Conservation (phyloP, 2,329 filamentous ascomycete genomes). For the Aureobasidium sp. region DNA sequence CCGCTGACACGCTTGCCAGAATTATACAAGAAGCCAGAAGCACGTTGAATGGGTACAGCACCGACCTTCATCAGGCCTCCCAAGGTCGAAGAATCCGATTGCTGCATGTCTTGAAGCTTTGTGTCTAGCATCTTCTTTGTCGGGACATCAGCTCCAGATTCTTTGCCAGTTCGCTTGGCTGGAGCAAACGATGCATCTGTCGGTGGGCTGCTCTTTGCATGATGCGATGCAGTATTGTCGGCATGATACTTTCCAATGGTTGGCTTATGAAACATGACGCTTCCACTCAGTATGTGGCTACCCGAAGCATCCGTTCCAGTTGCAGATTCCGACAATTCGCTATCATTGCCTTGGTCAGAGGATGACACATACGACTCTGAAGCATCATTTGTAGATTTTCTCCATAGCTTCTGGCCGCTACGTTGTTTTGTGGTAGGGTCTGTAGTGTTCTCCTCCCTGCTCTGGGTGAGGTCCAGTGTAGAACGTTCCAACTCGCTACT, state of each 20-base stretch:
- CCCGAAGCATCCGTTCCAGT: conserved; percentile 74
- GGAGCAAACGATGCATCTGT: background rate
- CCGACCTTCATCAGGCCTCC: conserved; percentile 56
- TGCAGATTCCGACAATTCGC: conserved; percentile 42
- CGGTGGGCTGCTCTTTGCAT: background rate
- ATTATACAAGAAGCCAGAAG: conserved; percentile 74
- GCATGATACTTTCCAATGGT: conserved; percentile 44
- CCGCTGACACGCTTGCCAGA: conserved; percentile 75
- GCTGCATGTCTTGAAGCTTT: background rate
- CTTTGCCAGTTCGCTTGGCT: conserved; percentile 22
- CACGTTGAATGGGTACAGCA: conserved; percentile 57
- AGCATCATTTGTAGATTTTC: conserved; percentile 47
- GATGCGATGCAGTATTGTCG: background rate
- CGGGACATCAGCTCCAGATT: conserved; percentile 12
- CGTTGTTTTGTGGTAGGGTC: background rate
- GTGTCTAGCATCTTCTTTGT: background rate
- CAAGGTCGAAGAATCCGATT: conserved; percentile 41
- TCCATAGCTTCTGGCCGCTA: background rate
- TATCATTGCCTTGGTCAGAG: conserved; percentile 23
- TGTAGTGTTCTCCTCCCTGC: conserved; percentile 26
- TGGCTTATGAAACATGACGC: conserved; percentile 80
- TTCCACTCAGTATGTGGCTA: conserved; percentile 82
- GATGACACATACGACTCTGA: conserved; percentile 61
- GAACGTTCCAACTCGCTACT: conserved; percentile 39
- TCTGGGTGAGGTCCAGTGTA: conserved; percentile 30